Evolutionary conservation across 768 basidiomycete genomes (phyloP).

Genomic region (Rhodotorula toruloides): DNA sequence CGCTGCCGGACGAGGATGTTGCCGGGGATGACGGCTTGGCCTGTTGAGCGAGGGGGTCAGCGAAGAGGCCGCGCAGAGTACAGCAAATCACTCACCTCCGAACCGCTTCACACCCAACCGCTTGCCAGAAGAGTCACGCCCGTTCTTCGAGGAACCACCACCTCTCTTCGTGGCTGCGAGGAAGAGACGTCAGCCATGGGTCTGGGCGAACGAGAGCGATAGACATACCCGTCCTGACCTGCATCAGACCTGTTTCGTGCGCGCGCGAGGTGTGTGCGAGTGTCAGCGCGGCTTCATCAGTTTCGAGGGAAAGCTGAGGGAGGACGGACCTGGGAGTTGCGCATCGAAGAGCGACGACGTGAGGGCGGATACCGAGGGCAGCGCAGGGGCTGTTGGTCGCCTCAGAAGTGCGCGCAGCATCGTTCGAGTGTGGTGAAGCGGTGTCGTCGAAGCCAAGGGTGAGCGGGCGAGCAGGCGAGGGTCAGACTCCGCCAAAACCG

Average conservation of each 20-base stretch:
- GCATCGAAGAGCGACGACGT: slow-evolving; percentile 26
- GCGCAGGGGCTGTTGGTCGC: slow-evolving; percentile 14
- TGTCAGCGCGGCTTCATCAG: too few species aligned
- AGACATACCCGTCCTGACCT: not conserved
- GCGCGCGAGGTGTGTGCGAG: too few species aligned
- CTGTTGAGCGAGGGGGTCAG: slow-evolving; percentile 49
- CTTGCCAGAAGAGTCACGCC: slow-evolving; percentile 86
- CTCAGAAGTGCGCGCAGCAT: slow-evolving; percentile 18
- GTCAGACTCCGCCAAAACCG: not conserved
- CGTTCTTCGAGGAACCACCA: slow-evolving; percentile 88
- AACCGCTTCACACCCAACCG: slow-evolving; percentile 94
- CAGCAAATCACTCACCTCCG: slow-evolving; percentile 59
- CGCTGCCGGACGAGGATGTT: slow-evolving; percentile 95
- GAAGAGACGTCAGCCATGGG: slow-evolving; percentile 63
- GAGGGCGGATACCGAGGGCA: slow-evolving; percentile 29
- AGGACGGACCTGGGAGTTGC: slow-evolving; percentile 9
- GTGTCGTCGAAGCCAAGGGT: not conserved
- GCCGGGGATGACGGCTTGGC: slow-evolving; percentile 85
- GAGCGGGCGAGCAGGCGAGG: not conserved
- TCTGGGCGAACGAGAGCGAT: not conserved
- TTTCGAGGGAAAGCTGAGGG: not conserved
- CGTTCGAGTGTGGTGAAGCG: not conserved
- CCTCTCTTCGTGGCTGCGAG: slow-evolving; percentile 97
- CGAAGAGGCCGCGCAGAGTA: slow-evolving; percentile 6
- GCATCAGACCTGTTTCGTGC: not conserved